Percentiles rank a stretch among this genome's conserved stretches.
Conservation (phyloP, 2,329 filamentous ascomycete species). For the Pseudohalonectria lignicola region DNA sequence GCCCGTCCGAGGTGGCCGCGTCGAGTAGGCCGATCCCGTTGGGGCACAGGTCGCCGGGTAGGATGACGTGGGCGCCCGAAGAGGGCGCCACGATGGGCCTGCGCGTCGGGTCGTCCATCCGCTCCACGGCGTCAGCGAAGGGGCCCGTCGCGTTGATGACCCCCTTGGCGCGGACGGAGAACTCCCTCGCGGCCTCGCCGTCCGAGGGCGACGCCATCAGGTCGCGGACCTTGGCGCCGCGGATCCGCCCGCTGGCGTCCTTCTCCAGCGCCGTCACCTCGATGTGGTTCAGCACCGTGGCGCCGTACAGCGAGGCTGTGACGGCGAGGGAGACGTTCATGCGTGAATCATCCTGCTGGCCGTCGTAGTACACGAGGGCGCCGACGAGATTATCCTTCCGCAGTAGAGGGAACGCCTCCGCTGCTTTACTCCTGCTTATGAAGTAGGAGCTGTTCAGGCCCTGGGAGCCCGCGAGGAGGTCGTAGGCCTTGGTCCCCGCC, state of each 20-base stretch:
- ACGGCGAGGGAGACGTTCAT: slow-evolving; percentile 80
- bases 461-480: slow-evolving; percentile 69
- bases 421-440: slow-evolving; percentile 63
- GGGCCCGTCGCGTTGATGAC: slow-evolving; percentile 78
- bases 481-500: slow-evolving; percentile 65
- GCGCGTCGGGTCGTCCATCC: slow-evolving; percentile 62
- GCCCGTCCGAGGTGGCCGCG: slow-evolving; percentile 70
- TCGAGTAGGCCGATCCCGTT: slow-evolving; percentile 76
- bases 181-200: slow-evolving; percentile 41
- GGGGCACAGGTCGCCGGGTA: slow-evolving; percentile 70
- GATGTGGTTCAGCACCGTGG: slow-evolving; percentile 70
- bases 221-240: slow-evolving; percentile 58
- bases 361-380: slow-evolving; percentile 78
- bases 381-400: slow-evolving; percentile 63
- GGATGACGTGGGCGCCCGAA: slow-evolving; percentile 73
- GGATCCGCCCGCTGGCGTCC: slow-evolving; percentile 56
- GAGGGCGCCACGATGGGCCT: slow-evolving; percentile 69
- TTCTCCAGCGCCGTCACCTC: slow-evolving; percentile 68
- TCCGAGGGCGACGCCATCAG: slow-evolving; percentile 38
- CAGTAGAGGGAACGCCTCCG: slow-evolving; percentile 70
- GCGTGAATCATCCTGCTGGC: slow-evolving; percentile 76
- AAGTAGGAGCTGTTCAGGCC: slow-evolving; percentile 80
- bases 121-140: slow-evolving; percentile 69
- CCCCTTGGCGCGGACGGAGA: slow-evolving; percentile 66
- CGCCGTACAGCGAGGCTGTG: slow-evolving; percentile 70